Conservation (phyloP, 805 yeast species). For the Cephaloascus albidus region DNA sequence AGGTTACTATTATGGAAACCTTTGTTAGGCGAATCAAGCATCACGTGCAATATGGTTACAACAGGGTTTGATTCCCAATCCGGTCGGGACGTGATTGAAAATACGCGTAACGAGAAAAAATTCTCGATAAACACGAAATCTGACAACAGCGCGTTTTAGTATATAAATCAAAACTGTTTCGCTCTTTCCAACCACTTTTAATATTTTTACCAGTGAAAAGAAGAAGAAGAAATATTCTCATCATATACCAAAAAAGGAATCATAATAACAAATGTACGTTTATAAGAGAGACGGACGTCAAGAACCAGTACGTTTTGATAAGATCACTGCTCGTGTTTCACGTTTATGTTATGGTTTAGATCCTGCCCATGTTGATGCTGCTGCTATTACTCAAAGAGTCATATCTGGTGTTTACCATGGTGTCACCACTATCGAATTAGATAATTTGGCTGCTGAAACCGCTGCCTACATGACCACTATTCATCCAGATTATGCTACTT, state of each 20-base stretch:
- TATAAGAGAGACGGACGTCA: slow-evolving; percentile 88
- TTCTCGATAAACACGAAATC: neutral
- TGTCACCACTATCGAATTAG: slow-evolving; percentile 85
- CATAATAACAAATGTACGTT: slow-evolving; percentile 52
- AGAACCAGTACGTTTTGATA: slow-evolving; percentile 92
- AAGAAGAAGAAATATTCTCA: neutral
- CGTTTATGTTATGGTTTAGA: slow-evolving; percentile 93
- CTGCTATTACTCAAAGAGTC: slow-evolving; percentile 90
- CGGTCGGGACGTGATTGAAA: neutral
- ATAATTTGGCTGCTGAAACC: slow-evolving; percentile 86
- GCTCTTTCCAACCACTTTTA: neutral
- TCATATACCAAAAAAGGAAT: neutral
- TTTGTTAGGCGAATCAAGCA: neutral
- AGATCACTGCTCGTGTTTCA: slow-evolving; percentile 91
- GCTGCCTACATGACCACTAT: slow-evolving; percentile 96
- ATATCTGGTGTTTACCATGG: slow-evolving; percentile 96
- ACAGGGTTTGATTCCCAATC: neutral
- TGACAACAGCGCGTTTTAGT: neutral
- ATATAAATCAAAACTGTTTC: neutral
- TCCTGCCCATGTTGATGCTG: slow-evolving; percentile 87
- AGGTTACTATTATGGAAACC: neutral
- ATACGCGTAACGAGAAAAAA: neutral
- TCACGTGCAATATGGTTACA: neutral
- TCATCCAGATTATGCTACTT: slow-evolving; percentile 94
- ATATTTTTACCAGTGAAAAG: neutral